Percentiles rank a stretch among this genome's conserved stretches.
These are phyloP conservation scores for Saturnispora mendoncae DNA, from an alignment of 805 yeast genomes.

Conservation along the genomic window DNA sequence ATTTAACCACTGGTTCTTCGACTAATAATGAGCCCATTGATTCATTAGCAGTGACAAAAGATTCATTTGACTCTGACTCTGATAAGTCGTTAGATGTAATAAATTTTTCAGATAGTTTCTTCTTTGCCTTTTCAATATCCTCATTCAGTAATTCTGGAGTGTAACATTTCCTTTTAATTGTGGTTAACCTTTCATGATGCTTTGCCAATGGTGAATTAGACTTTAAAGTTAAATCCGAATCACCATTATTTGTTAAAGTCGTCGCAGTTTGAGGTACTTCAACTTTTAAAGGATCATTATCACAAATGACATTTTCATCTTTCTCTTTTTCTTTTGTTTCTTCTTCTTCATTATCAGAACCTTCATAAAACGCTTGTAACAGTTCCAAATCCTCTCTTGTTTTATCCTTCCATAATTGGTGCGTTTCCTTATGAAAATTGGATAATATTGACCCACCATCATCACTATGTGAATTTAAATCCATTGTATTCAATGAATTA, in stretches of 20 bases:
- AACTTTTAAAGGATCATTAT: background rate
- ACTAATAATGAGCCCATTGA: background rate
- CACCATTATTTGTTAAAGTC: background rate
- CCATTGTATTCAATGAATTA: too few relatives aligned
- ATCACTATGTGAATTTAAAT: too few relatives aligned
- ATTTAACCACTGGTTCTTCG: background rate
- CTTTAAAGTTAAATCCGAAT: background rate
- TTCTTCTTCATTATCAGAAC: background rate
- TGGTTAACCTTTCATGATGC: background rate
- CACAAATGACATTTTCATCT: background rate
- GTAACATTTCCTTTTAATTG: background rate
- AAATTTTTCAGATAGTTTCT: background rate
- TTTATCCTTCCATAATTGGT: background rate
- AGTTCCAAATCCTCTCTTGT: background rate
- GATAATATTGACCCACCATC: background rate
- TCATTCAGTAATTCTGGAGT: constrained; percentile 4
- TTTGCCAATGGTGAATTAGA: background rate
- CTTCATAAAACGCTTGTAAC: background rate
- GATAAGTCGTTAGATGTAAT: background rate
- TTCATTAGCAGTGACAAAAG: constrained; percentile 23
- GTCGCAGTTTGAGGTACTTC: background rate
- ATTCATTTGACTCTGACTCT: constrained; percentile 10
- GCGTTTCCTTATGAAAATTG: background rate
- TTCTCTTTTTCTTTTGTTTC: background rate
- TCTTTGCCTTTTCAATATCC: constrained; percentile 5